Evolutionary conservation across 1,284 basidiomycete genomes (phyloP).

Genomic region (Ceratobasidium sp.): DNA sequence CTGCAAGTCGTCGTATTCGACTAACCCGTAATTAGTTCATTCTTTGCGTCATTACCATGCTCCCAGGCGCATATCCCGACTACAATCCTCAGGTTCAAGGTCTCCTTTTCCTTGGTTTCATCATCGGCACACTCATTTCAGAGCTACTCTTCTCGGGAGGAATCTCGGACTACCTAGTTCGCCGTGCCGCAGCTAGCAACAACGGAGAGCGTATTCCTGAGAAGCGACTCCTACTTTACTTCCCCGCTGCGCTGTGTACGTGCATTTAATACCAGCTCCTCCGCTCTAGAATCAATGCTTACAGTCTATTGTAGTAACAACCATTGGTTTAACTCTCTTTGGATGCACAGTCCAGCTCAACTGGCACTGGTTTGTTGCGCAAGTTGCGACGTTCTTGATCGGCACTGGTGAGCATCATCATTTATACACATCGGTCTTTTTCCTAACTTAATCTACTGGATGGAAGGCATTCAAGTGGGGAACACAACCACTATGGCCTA

Average conservation of each 20-base stretch:
- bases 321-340: conserved; percentile 48
- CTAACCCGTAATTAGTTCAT: conserved; percentile 44
- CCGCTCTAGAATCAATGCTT: not conserved
- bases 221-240: conserved; percentile 48
- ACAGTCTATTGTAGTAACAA: conserved; percentile 27
- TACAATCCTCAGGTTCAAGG: conserved; percentile 49
- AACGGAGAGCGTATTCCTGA: conserved; percentile 46
- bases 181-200: conserved; percentile 38
- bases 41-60: conserved; percentile 49
- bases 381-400: conserved; percentile 46
- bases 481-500: conserved; percentile 49
- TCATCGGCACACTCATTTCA: conserved; percentile 48
- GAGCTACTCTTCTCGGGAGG: conserved; percentile 49
- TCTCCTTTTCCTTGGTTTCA: conserved; percentile 48
- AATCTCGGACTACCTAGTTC: conserved; percentile 49
- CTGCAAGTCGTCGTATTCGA: not conserved
- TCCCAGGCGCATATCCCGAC: conserved; percentile 47
- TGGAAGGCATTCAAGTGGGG: conserved; percentile 50
- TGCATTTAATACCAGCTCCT: not conserved
- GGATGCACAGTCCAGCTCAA: conserved; percentile 45
- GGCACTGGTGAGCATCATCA: too few species aligned
- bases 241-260: conserved; percentile 46
- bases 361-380: conserved; percentile 49
- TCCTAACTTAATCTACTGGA: too few species aligned
- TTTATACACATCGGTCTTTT: too few species aligned